Base-by-base conservation (phyloP, 495 filamentous ascomycete species). In the Xylaria flabelliformis region DNA sequence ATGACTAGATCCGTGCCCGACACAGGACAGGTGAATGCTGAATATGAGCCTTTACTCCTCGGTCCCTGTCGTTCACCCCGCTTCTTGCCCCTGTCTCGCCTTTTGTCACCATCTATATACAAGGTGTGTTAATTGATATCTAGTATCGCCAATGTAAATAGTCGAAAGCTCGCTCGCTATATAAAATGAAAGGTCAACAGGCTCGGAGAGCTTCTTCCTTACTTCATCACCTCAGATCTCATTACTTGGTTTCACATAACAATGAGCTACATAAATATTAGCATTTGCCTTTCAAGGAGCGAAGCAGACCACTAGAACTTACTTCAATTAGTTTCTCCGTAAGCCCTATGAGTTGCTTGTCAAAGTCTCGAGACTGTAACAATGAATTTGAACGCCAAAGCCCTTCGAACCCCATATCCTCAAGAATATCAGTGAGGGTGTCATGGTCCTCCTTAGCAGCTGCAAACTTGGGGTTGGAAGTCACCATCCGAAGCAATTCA, bases 291-390 rank as follows among this genome's bases (percentile, higher is more conserved):
- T 12, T 39, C 29, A 67, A 6, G 44, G 24, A 55, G 32, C 19
- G 50, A 46, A 42, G 39, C 32, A 29, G 21, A 13, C 19, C 5
- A 4, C n/a, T 10, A 15, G 21, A 42, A 65, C 83, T 74, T 67
- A 89, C 88, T 83, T 90, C 86, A 73, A 89, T 90, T 58, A 90
- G 79, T 77, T 86, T 86, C 77, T 88, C 88, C 12, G 86, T 89
- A 58, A 89, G 76, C 50, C 80, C 80, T 67, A 86, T 83, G 70
- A 85, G 85, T 71, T 83, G 81, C 71, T 83, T 85, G 26, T 87
- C 84, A 36, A 83, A 83, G 44, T 86, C 84, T 67, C 83, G 82
- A 26, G 76, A 70, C 15, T 81, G 69, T 34, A 80, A 82, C 29
- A 87, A 85, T 21, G 85, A 85, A 65, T 82, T 84, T 13, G 81